These are phyloP conservation scores for Sclerotinia nivalis DNA, from an alignment of 2,329 filamentous ascomycete genomes.

Conservation along the genomic window DNA sequence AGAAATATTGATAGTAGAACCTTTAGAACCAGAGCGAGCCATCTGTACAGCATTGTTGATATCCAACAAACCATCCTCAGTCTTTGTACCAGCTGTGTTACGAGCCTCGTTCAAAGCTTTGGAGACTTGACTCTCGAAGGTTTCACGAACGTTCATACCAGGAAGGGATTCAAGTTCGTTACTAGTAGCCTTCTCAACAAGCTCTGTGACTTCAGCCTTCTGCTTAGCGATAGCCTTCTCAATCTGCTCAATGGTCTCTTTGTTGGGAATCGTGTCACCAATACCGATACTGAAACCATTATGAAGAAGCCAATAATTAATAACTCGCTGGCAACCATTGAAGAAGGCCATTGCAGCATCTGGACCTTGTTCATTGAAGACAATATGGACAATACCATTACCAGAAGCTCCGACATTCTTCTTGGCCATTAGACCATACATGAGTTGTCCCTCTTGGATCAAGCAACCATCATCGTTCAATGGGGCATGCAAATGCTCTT, in stretches of 20 bases:
- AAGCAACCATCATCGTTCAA: constrained; percentile 75
- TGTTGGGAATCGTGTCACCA: constrained; percentile 94
- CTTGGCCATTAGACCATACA: constrained; percentile 90
- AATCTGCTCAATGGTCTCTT: constrained; percentile 78
- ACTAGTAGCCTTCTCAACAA: constrained; percentile 76
- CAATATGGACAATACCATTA: constrained; percentile 91
- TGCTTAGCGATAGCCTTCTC: constrained; percentile 77
- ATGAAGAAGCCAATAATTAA: constrained; percentile 96
- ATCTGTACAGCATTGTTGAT: constrained; percentile 96
- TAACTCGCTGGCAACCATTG: constrained; percentile 90
- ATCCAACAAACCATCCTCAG: constrained; percentile 90
- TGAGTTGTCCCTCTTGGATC: constrained; percentile 82
- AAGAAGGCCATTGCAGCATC: constrained; percentile 90
- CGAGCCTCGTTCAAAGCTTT: constrained; percentile 91
- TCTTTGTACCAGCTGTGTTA: constrained; percentile 92
- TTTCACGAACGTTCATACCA: constrained; percentile 98
- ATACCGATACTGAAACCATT: constrained; percentile 98
- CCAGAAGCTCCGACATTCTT: constrained; percentile 88
- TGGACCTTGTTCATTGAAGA: constrained; percentile 91
- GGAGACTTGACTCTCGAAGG: constrained; percentile 96
- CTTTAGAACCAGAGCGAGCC: constrained; percentile 95
- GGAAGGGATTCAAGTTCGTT: constrained; percentile 90
- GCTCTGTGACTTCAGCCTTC: constrained; percentile 75
- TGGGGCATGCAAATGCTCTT: constrained; percentile 53
- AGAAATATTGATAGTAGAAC: constrained; percentile 98